Conservation (phyloP, 805 yeast genomes). For the Barnettozyma vustinii region DNA sequence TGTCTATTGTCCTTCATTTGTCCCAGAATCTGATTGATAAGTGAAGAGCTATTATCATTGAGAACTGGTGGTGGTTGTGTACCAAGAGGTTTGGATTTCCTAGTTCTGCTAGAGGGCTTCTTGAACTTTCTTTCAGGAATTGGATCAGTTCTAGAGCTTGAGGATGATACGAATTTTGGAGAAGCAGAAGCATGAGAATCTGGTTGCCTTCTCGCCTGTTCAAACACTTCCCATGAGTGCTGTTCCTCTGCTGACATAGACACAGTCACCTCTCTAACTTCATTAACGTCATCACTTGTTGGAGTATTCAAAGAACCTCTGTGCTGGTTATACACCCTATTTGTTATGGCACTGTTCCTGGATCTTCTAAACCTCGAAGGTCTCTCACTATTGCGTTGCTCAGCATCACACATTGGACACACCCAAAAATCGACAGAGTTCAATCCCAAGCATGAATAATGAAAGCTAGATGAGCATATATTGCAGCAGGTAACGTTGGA, state of each 20-base stretch:
- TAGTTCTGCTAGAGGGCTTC: constrained; percentile 17
- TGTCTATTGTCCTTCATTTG: constrained; percentile 17
- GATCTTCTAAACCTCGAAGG: constrained; percentile 22
- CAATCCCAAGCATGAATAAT: constrained; percentile 35
- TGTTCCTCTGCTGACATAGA: constrained; percentile 19
- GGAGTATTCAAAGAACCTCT: background rate
- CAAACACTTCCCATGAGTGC: constrained; percentile 22
- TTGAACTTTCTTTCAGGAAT: constrained; percentile 14
- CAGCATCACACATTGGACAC: constrained; percentile 47
- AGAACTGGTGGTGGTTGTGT: background rate
- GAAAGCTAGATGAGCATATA: constrained; percentile 37
- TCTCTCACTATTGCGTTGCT: constrained; percentile 28
- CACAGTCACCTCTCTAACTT: constrained; percentile 9
- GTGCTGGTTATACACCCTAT: constrained; percentile 21
- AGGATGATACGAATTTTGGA: background rate
- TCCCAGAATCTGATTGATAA: constrained; percentile 15
- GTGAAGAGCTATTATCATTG: constrained; percentile 2
- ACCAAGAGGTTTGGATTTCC: background rate
- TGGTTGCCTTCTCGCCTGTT: constrained; percentile 12
- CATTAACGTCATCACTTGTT: constrained; percentile 1
- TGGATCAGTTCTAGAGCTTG: background rate
- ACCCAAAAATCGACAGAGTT: constrained; percentile 30
- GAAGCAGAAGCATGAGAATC: background rate
- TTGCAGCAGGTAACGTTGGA: constrained; percentile 21
- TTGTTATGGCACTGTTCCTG: constrained; percentile 25